phyloP scores from a whole-genome alignment of 2,329 filamentous ascomycete species.

The Paecilomyces fulvus region DNA sequence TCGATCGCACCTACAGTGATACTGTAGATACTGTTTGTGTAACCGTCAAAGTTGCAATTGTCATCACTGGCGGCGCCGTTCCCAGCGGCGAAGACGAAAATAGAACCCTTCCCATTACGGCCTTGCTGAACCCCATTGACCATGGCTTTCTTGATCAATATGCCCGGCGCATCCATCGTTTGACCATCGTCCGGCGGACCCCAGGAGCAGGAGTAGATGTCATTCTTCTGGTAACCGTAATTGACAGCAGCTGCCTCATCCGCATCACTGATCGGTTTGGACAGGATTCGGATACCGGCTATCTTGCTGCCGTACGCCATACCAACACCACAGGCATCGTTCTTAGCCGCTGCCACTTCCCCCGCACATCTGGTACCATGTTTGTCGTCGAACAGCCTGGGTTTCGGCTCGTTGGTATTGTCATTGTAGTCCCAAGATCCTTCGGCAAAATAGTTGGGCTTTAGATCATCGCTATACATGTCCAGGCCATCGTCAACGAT shows the following conservation, averaged over 20 bases:
- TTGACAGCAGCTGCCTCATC: slow-evolving; percentile 92
- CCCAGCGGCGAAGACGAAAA: slow-evolving; percentile 94
- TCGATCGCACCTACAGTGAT: slow-evolving; percentile 94
- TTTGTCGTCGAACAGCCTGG: slow-evolving; percentile 71
- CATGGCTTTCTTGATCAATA: slow-evolving; percentile 84
- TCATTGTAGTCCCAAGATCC: slow-evolving; percentile 98
- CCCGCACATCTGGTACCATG: slow-evolving; percentile 94
- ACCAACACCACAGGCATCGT: slow-evolving; percentile 90
- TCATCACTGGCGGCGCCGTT: slow-evolving; percentile 82
- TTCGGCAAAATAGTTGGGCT: slow-evolving; percentile 83
- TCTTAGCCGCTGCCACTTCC: slow-evolving; percentile 84
- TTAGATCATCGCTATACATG: slow-evolving; percentile 88
- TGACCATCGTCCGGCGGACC: slow-evolving; percentile 87
- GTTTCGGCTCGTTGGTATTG: slow-evolving; percentile 65
- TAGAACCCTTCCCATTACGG: slow-evolving; percentile 71
- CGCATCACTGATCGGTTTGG: slow-evolving; percentile 78
- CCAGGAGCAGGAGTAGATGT: slow-evolving; percentile 99
- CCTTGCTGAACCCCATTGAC: slow-evolving; percentile 86
- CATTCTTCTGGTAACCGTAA: slow-evolving; percentile 81
- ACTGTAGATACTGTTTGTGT: slow-evolving; percentile 99
- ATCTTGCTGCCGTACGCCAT: slow-evolving; percentile 89
- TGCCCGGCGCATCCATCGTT: slow-evolving; percentile 87
- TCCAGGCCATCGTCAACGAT: slow-evolving; percentile 96
- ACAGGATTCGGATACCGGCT: slow-evolving; percentile 85
- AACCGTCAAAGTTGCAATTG: slow-evolving; percentile 99